Percentiles rank a stretch among this genome's conserved stretches.
phyloP scores from a whole-genome alignment of 2,329 filamentous ascomycete genomes.

The Spiromastix sp. region DNA sequence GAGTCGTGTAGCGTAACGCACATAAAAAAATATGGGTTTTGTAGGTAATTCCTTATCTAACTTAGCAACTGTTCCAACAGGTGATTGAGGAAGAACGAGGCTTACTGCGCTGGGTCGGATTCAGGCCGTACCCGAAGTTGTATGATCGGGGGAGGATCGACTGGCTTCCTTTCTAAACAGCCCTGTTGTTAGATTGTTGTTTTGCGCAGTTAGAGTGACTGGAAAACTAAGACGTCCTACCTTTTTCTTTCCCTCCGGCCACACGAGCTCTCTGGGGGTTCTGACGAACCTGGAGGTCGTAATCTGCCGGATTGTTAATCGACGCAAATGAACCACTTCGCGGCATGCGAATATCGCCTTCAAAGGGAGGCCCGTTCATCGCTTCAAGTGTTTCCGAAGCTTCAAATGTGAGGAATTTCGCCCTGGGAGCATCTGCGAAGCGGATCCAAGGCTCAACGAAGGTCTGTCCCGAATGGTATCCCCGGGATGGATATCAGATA shows the following conservation, averaged over 20 bases:
- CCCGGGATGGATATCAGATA: no score
- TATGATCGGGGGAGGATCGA: constrained; percentile 75
- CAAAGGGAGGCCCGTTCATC: no score
- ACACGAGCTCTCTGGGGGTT: constrained; percentile 58
- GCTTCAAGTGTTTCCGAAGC: no score
- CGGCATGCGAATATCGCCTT: no score
- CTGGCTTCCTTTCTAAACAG: constrained; percentile 66
- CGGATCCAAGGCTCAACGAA: no score
- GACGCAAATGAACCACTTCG: no score
- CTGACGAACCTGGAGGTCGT: constrained; percentile 52
- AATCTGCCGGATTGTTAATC: constrained; percentile 42
- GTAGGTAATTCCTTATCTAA: constrained; percentile 41
- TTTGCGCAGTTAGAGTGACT: constrained; percentile 1
- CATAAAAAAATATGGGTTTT: constrained; percentile 57
- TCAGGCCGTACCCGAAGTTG: constrained; percentile 50
- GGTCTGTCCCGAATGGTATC: no score
- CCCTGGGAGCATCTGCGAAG: no score
- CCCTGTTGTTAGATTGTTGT: not conserved
- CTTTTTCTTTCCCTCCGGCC: constrained; percentile 64
- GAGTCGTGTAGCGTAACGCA: constrained; percentile 45
- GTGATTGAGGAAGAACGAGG: constrained; percentile 13
- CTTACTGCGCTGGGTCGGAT: constrained; percentile 50
- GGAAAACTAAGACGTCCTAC: constrained; percentile 29
- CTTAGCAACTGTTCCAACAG: not conserved
- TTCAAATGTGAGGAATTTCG: no score